These are phyloP conservation scores for Monilinia fructigena DNA, from an alignment of 2,329 filamentous ascomycete genomes.

Conservation along the genomic window DNA sequence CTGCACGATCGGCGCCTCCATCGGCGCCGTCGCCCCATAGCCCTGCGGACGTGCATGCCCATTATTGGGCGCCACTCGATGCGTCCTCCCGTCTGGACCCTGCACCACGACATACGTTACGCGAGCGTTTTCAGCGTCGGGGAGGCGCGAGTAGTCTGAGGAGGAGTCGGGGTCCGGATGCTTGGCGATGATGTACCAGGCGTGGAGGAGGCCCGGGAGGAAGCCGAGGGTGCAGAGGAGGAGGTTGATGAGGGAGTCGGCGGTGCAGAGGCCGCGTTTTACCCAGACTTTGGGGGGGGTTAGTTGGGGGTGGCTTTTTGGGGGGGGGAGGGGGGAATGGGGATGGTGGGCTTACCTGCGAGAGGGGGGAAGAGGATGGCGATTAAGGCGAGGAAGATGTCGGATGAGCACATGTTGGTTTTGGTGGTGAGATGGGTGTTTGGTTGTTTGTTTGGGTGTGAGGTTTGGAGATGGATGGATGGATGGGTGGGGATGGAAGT, in stretches of 20 bases:
- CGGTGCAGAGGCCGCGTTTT: conserved; percentile 88
- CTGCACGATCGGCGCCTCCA: conserved; percentile 40
- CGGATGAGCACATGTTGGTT: conserved; percentile 55
- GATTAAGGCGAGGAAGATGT: conserved; percentile 63
- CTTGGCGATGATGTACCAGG: conserved; percentile 96
- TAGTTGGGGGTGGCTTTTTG: neutral
- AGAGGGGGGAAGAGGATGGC: conserved; percentile 66
- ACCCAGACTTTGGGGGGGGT: conserved; percentile 74
- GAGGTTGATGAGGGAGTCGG: conserved; percentile 92
- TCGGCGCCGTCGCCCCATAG: conserved; percentile 39
- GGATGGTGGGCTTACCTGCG: conserved; percentile 53
- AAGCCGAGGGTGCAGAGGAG: conserved; percentile 78
- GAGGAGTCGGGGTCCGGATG: conserved; percentile 78
- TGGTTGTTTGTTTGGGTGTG: too few relatives aligned
- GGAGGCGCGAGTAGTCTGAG: conserved; percentile 58
- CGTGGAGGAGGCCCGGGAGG: conserved; percentile 85
- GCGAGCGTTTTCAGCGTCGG: conserved; percentile 54
- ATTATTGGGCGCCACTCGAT: conserved; percentile 35
- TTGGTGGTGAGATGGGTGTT: too few relatives aligned
- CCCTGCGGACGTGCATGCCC: conserved; percentile 26
- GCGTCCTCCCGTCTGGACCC: conserved; percentile 43
- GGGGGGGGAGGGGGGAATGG: too few relatives aligned
- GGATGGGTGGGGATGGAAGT: too few relatives aligned
- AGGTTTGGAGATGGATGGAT: too few relatives aligned
- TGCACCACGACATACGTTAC: conserved; percentile 79